Evolutionary conservation across 768 basidiomycete genomes (phyloP), one percentile per base, ranked within the genome.

Genomic region (Lenzites betulinus): DNA sequence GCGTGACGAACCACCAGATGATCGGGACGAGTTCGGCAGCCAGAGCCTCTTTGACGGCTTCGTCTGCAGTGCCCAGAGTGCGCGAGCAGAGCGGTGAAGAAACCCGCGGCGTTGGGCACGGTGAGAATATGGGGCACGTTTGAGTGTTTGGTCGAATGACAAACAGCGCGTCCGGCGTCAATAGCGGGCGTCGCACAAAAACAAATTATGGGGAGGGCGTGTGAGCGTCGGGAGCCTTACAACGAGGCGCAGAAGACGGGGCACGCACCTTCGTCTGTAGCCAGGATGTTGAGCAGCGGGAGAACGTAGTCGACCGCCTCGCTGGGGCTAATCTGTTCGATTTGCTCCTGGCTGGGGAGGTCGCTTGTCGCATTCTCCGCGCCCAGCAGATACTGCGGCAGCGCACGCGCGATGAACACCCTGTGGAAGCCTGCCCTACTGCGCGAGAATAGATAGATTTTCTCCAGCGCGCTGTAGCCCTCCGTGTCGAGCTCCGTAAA

Each of bases 271-370:
- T 92, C 86, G 69, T 95, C 93, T 74, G 90, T 85, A 9, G 92
- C 92, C 28, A 98, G 83, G 43, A 83, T 83, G 51, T 83, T 89
- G 58, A 98, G 82, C n/a, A 97, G 83, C 1, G 95, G 95, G 20
- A 96, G 77, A 58, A 98, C 92, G 70, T 96, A 98, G 73, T 94
- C 91, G 66, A 93, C 87, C 5, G 93, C 93, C 65, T 98, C 95
- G 56, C 85, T 83, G 3, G 95, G 89, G 18, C 89, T 80, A 52
- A 97, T 89, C 48, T 88, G 78, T 18, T 68, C 70, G 22, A 58
- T 52, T 28, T 64, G 51, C 41, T 66, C 62, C 23, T 50, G 48
- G 41, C 57, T 62, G 16, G 55, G 46, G 20, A 59, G 59, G 15
- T 51, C 57, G 26, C 30, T 58, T 23, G 51, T 49, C 23, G 58